Evolutionary conservation across 1,284 basidiomycete genomes (phyloP).

Genomic region (Inonotus hispidus): DNA sequence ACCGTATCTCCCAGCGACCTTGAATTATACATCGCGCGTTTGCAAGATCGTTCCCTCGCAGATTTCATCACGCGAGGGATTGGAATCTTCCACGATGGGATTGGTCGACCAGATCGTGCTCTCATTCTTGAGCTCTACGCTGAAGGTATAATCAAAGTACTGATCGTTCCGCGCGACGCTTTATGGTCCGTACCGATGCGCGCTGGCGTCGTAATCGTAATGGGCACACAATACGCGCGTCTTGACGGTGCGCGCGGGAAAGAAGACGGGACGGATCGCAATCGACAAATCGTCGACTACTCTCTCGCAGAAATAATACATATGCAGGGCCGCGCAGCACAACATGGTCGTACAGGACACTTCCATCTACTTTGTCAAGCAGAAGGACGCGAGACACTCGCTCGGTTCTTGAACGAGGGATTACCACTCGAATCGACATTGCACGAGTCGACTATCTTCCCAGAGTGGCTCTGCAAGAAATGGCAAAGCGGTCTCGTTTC

Average conservation of each 20-base stretch:
- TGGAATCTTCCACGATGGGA: conserved; percentile 79
- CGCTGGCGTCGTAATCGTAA: conserved; percentile 78
- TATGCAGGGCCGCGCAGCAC: conserved; percentile 87
- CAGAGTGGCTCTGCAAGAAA: conserved; percentile 46
- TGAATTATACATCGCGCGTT: conserved; percentile 52
- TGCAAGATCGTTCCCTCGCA: conserved; percentile 63
- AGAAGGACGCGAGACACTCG: conserved; percentile 74
- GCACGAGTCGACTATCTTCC: conserved; percentile 47
- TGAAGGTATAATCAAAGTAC: conserved; percentile 74
- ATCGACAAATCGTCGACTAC: conserved; percentile 78
- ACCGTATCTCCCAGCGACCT: conserved; percentile 52
- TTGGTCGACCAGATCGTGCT: conserved; percentile 66
- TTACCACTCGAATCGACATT: conserved; percentile 85
- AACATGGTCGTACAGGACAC: conserved; percentile 54
- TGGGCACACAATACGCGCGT: conserved; percentile 88
- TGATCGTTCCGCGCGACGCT: conserved; percentile 79
- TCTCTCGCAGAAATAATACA: conserved; percentile 74
- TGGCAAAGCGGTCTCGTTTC: conserved; percentile 35
- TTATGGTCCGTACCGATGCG: conserved; percentile 85
- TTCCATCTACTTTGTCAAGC: conserved; percentile 87
- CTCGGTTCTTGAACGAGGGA: conserved; percentile 80
- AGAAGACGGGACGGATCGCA: conserved; percentile 33
- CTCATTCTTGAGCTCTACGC: conserved; percentile 82
- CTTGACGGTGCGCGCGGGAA: conserved; percentile 30
- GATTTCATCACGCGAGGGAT: conserved; percentile 88